Evolutionary conservation across 2,329 filamentous ascomycete species (phyloP).

Genomic region (Samsoniella hepiali): DNA sequence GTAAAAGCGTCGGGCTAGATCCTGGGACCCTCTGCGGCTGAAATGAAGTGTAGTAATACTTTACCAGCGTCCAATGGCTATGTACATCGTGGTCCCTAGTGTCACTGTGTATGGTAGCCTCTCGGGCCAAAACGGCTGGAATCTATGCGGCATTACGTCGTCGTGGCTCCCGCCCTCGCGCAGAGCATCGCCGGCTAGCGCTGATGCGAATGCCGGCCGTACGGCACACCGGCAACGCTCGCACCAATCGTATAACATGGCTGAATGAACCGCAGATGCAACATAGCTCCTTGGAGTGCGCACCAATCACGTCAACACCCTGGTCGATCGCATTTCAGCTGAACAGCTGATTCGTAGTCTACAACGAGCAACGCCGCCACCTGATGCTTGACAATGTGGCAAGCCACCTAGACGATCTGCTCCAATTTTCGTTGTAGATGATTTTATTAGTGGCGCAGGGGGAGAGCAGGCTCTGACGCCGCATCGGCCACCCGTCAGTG

Average conservation of each 20-base stretch:
- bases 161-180: too few relatives aligned
- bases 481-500: neutral
- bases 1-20: neutral
- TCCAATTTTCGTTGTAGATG: neutral
- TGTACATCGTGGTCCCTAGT: neutral
- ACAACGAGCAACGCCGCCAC: neutral
- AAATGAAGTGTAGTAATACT: neutral
- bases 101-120: neutral
- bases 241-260: neutral
- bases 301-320: neutral
- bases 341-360: neutral
- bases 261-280: neutral
- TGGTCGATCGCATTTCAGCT: neutral
- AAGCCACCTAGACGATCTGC: neutral
- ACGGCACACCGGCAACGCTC: neutral
- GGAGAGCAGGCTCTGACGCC: neutral
- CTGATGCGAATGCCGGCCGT: conserved; percentile 7
- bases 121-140: neutral
- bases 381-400: neutral
- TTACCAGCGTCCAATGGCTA: neutral
- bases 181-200: neutral
- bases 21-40: conserved; percentile 5
- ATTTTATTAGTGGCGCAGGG: neutral
- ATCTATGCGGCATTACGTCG: neutral
- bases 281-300: neutral